phyloP scores from a whole-genome alignment of 345 rosid species.

The Citropsis articulata region DNA sequence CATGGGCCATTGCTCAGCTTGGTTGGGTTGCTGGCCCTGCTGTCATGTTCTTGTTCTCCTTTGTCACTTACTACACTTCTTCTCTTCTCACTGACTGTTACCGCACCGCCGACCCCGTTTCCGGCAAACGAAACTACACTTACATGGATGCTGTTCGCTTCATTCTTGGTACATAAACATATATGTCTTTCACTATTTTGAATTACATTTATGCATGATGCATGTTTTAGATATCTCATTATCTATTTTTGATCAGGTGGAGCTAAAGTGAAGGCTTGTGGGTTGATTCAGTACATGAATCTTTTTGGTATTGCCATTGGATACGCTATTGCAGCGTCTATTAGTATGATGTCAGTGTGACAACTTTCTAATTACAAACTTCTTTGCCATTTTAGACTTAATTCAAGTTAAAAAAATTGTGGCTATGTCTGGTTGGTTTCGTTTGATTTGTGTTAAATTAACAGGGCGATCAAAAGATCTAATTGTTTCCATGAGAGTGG shows the following conservation, averaged over 20 bases:
- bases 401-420: background rate
- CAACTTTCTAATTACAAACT: background rate
- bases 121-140: conserved; percentile 75
- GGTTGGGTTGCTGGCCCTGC: conserved; percentile 89
- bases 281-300: conserved; percentile 59
- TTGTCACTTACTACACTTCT: conserved; percentile 66
- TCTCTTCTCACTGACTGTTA: conserved; percentile 69
- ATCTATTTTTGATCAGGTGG: conserved; percentile 44
- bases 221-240: background rate
- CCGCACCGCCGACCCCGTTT: conserved; percentile 51
- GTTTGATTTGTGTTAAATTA: background rate
- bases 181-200: too few species aligned
- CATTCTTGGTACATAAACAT: conserved; percentile 47
- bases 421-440: background rate
- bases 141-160: conserved; percentile 76
- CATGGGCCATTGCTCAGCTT: conserved; percentile 85
- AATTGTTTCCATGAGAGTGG: conserved; percentile 71
- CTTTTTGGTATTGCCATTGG: conserved; percentile 70
- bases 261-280: conserved; percentile 61
- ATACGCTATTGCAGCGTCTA: conserved; percentile 75
- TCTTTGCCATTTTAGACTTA: background rate
- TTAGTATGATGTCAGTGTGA: conserved; percentile 64
- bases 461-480: conserved; percentile 81
- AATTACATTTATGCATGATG: too few species aligned
- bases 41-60: conserved; percentile 69